A percentile compares a stretch with the other conserved stretches of the same genome.
These are phyloP conservation scores for Protomyces gravidus DNA, from an alignment of 1,139 yeast species.

Conservation along the genomic window DNA sequence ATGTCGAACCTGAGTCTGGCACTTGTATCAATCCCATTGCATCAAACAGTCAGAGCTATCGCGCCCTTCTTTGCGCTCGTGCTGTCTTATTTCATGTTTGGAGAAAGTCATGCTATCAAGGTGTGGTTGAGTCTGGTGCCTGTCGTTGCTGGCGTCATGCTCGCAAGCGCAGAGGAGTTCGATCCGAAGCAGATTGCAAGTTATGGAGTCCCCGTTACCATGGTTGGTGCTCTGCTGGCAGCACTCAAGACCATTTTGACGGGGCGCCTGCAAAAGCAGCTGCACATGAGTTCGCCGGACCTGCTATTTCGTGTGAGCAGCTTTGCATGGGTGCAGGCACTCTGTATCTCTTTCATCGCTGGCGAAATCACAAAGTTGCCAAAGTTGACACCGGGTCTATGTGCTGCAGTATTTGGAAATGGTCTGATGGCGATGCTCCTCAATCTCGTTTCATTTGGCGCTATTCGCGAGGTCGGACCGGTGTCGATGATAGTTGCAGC, in stretches of 20 bases:
- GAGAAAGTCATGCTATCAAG: constrained; percentile 35
- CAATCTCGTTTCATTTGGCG: constrained; percentile 37
- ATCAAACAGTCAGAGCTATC: constrained; percentile 38
- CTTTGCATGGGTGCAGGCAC: constrained; percentile 36
- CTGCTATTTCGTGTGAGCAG: constrained; percentile 38
- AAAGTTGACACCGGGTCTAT: constrained; percentile 31
- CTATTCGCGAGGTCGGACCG: constrained; percentile 38
- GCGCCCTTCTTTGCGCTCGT: constrained; percentile 37
- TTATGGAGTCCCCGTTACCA: neutral
- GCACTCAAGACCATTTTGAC: constrained; percentile 38
- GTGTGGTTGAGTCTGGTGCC: constrained; percentile 36
- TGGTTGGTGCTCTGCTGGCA: constrained; percentile 35
- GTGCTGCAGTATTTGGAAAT: constrained; percentile 29
- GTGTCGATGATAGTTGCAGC: constrained; percentile 38
- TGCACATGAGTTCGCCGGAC: constrained; percentile 36
- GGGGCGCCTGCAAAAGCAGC: constrained; percentile 36
- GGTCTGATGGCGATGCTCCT: constrained; percentile 38
- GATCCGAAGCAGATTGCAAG: constrained; percentile 33
- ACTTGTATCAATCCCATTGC: constrained; percentile 36
- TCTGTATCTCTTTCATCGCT: constrained; percentile 36
- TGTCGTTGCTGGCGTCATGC: constrained; percentile 34
- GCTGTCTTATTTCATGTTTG: constrained; percentile 35
- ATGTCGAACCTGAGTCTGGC: constrained; percentile 37
- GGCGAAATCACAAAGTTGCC: constrained; percentile 36
- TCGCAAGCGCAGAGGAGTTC: constrained; percentile 37